phyloP scores from a whole-genome alignment of 495 filamentous ascomycete species.

The Platismatia glauca region DNA sequence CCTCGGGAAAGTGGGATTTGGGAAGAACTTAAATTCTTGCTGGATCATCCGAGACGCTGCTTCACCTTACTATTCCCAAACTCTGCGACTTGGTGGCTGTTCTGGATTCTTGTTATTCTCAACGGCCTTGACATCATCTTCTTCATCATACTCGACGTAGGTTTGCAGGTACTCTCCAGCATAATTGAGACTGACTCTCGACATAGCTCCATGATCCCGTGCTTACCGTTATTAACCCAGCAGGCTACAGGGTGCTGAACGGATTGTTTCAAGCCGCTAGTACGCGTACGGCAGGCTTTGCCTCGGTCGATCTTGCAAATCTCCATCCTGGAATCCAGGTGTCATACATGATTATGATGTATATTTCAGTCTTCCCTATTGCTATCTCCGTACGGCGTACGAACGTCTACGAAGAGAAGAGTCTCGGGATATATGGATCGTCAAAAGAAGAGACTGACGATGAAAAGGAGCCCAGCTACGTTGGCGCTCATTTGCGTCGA shows the following conservation, averaged over 20 bases:
- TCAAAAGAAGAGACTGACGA: constrained; percentile 43
- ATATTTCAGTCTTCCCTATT: constrained; percentile 93
- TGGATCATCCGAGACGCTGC: constrained; percentile 90
- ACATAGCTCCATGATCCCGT: constrained; percentile 55
- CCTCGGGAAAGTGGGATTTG: constrained; percentile 57
- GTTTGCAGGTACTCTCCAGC: constrained; percentile 24
- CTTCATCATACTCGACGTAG: constrained; percentile 81
- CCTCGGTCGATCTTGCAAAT: constrained; percentile 61
- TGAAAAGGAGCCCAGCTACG: constrained; percentile 61
- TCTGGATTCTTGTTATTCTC: constrained; percentile 70
- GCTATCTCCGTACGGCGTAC: constrained; percentile 88
- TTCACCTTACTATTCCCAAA: constrained; percentile 89
- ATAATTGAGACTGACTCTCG: neutral
- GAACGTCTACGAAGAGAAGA: constrained; percentile 95
- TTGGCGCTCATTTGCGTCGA: constrained; percentile 76
- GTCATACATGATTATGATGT: constrained; percentile 98
- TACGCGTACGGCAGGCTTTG: constrained; percentile 82
- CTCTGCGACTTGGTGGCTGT: constrained; percentile 92
- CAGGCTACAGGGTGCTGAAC: constrained; percentile 65
- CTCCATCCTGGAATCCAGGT: constrained; percentile 90
- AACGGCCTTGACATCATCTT: constrained; percentile 80
- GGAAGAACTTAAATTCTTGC: constrained; percentile 81
- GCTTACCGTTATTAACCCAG: constrained; percentile 52
- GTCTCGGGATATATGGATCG: constrained; percentile 65
- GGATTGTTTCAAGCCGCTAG: constrained; percentile 81